Percentiles rank a stretch among this genome's conserved stretches.
Conservation (phyloP, 2,329 filamentous ascomycete species). For the Cladophialophora immunda region DNA sequence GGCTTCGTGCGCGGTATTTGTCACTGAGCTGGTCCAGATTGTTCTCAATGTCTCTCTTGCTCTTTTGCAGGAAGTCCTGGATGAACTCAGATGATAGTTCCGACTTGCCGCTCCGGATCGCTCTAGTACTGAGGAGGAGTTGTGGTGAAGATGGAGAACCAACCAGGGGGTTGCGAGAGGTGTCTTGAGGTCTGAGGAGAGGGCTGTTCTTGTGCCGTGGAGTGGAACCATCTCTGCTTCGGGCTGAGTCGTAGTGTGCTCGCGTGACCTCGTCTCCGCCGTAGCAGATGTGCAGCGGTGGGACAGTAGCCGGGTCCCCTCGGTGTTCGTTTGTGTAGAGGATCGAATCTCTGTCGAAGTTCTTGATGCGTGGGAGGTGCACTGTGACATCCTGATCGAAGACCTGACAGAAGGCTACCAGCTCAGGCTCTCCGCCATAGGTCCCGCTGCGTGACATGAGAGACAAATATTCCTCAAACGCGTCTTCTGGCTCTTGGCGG, state of each 20-base stretch:
- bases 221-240: constrained; percentile 38
- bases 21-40: constrained; percentile 36
- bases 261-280: constrained; percentile 42
- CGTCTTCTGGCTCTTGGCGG: constrained; percentile 62
- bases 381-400: constrained; percentile 66
- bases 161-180: constrained; percentile 11
- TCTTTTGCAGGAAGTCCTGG: constrained; percentile 38
- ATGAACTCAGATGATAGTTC: constrained; percentile 40
- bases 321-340: constrained; percentile 38
- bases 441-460: constrained; percentile 68
- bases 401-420: constrained; percentile 70
- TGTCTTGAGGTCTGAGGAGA: constrained; percentile 30
- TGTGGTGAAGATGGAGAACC: constrained; percentile 22
- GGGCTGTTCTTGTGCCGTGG: constrained; percentile 36
- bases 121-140: constrained; percentile 32
- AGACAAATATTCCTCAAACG: constrained; percentile 66
- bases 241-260: constrained; percentile 42
- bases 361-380: constrained; percentile 39
- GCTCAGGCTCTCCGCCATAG: constrained; percentile 73
- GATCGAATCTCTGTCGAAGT: constrained; percentile 36
- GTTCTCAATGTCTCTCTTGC: constrained; percentile 36
- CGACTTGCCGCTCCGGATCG: constrained; percentile 36
- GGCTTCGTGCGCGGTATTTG: constrained; percentile 39
- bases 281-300: constrained; percentile 41
- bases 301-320: constrained; percentile 16